A percentile compares a stretch with the other conserved stretches of the same genome.
phyloP scores from a whole-genome alignment of 2,329 filamentous ascomycete species.

The Periconia digitata region DNA sequence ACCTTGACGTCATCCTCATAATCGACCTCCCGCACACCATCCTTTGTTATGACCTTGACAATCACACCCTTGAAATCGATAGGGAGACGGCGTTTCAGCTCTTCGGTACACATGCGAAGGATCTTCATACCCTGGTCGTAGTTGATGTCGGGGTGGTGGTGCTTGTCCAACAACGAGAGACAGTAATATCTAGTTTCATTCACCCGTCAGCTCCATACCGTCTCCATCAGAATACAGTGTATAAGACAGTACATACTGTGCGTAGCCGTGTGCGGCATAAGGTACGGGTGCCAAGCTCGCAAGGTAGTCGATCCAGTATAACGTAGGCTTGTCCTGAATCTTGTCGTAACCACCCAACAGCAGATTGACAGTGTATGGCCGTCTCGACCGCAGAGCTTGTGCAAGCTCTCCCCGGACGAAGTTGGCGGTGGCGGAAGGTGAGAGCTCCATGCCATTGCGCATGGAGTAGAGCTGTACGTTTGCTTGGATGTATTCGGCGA shows the following conservation, averaged over 20 bases:
- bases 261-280: slow-evolving; percentile 97
- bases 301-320: slow-evolving; percentile 98
- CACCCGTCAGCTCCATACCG: background rate
- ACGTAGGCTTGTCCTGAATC: slow-evolving; percentile 83
- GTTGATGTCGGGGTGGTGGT: slow-evolving; percentile 92
- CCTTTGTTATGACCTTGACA: slow-evolving; percentile 94
- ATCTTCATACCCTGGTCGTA: slow-evolving; percentile 90
- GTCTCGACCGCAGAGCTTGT: slow-evolving; percentile 83
- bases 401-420: slow-evolving; percentile 95
- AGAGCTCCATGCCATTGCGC: slow-evolving; percentile 93
- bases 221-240: background rate
- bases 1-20: slow-evolving; percentile 81
- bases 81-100: slow-evolving; percentile 93
- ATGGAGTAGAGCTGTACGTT: slow-evolving; percentile 98
- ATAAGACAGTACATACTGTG: slow-evolving; percentile 66
- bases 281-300: slow-evolving; percentile 84
- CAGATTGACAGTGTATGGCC: slow-evolving; percentile 96
- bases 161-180: slow-evolving; percentile 95
- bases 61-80: slow-evolving; percentile 97
- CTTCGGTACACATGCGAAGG: slow-evolving; percentile 91
- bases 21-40: slow-evolving; percentile 82
- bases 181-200: slow-evolving; percentile 78
- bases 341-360: slow-evolving; percentile 91
- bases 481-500: slow-evolving; percentile 98
- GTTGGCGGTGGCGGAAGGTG: slow-evolving; percentile 83